Conservation (phyloP, 2,329 filamentous ascomycete genomes). For the Ophiostoma ulmi region DNA sequence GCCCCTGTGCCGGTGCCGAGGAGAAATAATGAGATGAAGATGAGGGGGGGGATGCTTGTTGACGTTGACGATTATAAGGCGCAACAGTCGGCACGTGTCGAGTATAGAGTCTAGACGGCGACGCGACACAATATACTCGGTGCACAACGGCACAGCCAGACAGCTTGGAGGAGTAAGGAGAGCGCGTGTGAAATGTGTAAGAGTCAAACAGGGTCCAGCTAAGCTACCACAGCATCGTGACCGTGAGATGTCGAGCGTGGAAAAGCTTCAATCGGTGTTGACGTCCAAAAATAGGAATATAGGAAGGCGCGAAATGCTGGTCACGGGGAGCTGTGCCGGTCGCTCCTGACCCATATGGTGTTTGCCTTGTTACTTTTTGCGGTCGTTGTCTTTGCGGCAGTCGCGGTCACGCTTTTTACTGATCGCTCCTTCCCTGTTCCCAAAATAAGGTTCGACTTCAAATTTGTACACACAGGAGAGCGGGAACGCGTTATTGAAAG, state of each 20-base stretch:
- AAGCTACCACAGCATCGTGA: conserved; percentile 2
- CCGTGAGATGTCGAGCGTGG: neutral
- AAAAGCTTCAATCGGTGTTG: neutral
- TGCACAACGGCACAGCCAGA: too few species aligned
- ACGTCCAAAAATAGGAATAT: neutral
- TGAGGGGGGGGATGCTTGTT: neutral
- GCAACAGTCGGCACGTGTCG: neutral
- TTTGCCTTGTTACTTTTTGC: neutral
- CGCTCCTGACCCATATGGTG: conserved; percentile 8
- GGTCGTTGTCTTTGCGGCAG: conserved; percentile 15
- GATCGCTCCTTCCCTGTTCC: conserved; percentile 17
- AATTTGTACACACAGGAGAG: conserved; percentile 13
- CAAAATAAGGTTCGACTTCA: neutral
- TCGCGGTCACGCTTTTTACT: conserved; percentile 22
- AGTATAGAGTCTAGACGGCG: neutral
- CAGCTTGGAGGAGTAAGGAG: neutral
- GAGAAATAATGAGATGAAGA: neutral
- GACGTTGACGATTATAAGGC: conserved; percentile 17
- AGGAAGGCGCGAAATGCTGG: conserved; percentile 1
- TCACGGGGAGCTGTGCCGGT: conserved; percentile 1
- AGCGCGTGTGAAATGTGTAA: neutral
- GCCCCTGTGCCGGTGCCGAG: neutral
- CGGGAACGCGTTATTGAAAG: conserved; percentile 19
- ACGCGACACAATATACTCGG: neutral
- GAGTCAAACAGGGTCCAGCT: neutral